phyloP scores from a whole-genome alignment of 805 yeast genomes.

The Wickerhamiella dianesei region DNA sequence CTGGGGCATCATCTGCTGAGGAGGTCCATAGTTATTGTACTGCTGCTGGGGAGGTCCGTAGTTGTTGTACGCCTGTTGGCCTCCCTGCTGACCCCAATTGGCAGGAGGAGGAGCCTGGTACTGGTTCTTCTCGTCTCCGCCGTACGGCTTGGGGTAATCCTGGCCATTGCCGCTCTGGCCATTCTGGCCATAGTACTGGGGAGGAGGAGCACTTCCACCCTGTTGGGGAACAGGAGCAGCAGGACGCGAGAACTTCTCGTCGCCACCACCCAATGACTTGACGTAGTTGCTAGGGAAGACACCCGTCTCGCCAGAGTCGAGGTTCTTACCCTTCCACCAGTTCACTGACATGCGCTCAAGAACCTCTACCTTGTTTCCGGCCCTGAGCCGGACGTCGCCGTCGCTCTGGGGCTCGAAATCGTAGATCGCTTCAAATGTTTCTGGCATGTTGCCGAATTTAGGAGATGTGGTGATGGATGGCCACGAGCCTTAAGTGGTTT shows the following conservation, averaged over 20 bases:
- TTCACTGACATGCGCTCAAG: slow-evolving; percentile 63
- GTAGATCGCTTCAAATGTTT: slow-evolving; percentile 52
- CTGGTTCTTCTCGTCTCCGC: slow-evolving; percentile 14
- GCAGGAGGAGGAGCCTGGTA: slow-evolving; percentile 12
- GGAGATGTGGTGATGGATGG: too few relatives aligned
- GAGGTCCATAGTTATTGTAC: slow-evolving; percentile 13
- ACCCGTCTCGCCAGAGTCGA: slow-evolving; percentile 45
- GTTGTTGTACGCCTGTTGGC: slow-evolving; percentile 4
- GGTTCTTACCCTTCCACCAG: slow-evolving; percentile 74
- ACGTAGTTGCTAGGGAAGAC: slow-evolving; percentile 89
- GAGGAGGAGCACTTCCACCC: slow-evolving; percentile 1
- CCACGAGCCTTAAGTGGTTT: too few relatives aligned
- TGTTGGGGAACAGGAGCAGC: slow-evolving; percentile 7
- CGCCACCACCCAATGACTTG: slow-evolving; percentile 20
- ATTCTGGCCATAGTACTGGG: slow-evolving; percentile 4
- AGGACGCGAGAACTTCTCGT: slow-evolving; percentile 13
- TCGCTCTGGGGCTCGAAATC: slow-evolving; percentile 61
- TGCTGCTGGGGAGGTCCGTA: slow-evolving; percentile 16
- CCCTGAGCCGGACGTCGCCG: slow-evolving; percentile 52
- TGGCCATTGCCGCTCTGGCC: slow-evolving; percentile 4
- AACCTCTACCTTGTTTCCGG: slow-evolving; percentile 59
- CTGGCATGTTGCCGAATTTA: slow-evolving; percentile 12
- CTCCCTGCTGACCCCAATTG: slow-evolving; percentile 3
- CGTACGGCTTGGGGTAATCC: slow-evolving; percentile 13
- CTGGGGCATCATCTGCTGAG: slow-evolving; percentile 19